Conservation (phyloP, 2,329 filamentous ascomycete genomes). For the Fusarium globosum region DNA sequence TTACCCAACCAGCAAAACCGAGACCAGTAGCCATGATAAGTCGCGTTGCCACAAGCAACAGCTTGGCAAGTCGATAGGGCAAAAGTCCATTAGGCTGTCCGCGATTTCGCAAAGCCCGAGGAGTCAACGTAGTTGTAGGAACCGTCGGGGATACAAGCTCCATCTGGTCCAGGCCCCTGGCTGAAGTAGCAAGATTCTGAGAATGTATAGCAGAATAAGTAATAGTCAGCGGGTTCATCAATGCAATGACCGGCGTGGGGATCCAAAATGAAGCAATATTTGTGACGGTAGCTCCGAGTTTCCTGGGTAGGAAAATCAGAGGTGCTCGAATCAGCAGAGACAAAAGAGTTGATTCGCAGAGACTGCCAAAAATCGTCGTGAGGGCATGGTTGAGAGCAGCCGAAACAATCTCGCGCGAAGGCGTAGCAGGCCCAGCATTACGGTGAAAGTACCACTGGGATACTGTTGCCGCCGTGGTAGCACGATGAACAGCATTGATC, state of each 20-base stretch:
- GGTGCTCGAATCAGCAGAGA: slow-evolving; percentile 85
- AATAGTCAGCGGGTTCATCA: slow-evolving; percentile 91
- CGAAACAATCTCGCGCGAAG: slow-evolving; percentile 82
- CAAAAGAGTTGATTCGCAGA: slow-evolving; percentile 87
- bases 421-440: slow-evolving; percentile 79
- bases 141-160: slow-evolving; percentile 79
- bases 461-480: slow-evolving; percentile 92
- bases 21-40: slow-evolving; percentile 91
- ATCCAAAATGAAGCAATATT: slow-evolving; percentile 83
- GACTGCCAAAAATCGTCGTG: slow-evolving; percentile 90
- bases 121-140: slow-evolving; percentile 78
- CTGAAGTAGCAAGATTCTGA: slow-evolving; percentile 80
- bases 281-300: slow-evolving; percentile 72
- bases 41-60: slow-evolving; percentile 89
- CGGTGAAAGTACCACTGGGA: slow-evolving; percentile 99
- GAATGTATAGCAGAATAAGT: slow-evolving; percentile 96
- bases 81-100: slow-evolving; percentile 69
- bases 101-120: slow-evolving; percentile 59
- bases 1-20: slow-evolving; percentile 96
- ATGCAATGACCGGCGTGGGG: slow-evolving; percentile 83
- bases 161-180: slow-evolving; percentile 83
- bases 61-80: slow-evolving; percentile 89
- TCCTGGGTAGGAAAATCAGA: slow-evolving; percentile 82
- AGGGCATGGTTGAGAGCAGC: slow-evolving; percentile 85
- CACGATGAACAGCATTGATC: slow-evolving; percentile 87